Evolutionary conservation across 1,139 yeast species (phyloP).

Genomic region (Blastobotrys indianensis): DNA sequence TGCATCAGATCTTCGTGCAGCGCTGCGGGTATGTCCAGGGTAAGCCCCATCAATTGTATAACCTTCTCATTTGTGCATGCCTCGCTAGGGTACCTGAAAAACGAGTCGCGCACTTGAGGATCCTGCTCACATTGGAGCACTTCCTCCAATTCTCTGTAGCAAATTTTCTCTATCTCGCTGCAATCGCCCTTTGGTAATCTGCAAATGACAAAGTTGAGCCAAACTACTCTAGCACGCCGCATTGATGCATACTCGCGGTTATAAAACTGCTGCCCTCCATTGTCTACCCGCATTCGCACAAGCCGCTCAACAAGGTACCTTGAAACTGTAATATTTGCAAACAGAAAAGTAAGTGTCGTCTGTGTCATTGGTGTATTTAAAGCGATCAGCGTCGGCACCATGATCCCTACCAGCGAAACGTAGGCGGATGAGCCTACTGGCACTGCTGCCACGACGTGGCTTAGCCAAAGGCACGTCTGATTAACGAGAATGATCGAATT

Average conservation of each 20-base stretch:
- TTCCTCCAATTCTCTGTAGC: constrained; percentile 3
- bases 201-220: constrained; percentile 8
- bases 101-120: background rate
- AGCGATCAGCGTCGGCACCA: background rate
- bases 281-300: constrained; percentile 1
- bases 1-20: constrained; percentile 2
- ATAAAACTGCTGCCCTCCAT: constrained; percentile 2
- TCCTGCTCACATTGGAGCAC: constrained; percentile 3
- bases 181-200: background rate
- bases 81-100: constrained; percentile 4
- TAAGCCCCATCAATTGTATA: no score
- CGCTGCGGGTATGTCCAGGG: constrained; percentile 3
- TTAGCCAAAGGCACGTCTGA: constrained; percentile 6
- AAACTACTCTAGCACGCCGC: constrained; percentile 4
- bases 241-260: background rate
- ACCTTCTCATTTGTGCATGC: no score
- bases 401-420: background rate
- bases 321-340: background rate
- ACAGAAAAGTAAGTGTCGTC: constrained; percentile 1
- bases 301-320: constrained; percentile 4
- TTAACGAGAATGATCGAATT: background rate
- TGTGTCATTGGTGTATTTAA: no score
- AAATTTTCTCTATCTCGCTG: background rate
- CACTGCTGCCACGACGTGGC: background rate
- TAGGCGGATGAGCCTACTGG: constrained; percentile 2